These are phyloP conservation scores for Exsudoporus floridanus DNA, from an alignment of 1,284 basidiomycete species.

Conservation along the genomic window DNA sequence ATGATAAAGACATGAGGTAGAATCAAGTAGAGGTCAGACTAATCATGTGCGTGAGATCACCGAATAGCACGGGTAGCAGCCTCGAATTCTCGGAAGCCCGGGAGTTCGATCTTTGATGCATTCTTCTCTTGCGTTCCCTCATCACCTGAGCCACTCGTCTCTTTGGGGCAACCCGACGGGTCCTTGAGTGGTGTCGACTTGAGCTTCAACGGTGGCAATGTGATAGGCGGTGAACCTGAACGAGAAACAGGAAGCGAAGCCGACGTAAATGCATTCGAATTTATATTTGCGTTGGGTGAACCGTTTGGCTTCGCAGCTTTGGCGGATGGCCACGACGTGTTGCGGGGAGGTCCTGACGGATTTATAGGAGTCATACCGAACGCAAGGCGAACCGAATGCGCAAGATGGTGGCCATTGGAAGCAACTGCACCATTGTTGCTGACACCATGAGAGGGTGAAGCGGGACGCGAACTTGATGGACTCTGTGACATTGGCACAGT, in stretches of 20 bases:
- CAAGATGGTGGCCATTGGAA: constrained; percentile 60
- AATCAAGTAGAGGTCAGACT: background rate
- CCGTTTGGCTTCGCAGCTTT: constrained; percentile 26
- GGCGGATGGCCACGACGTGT: constrained; percentile 39
- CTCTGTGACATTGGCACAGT: constrained; percentile 27
- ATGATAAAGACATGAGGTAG: constrained; percentile 9
- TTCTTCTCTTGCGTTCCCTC: constrained; percentile 20
- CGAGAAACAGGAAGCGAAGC: constrained; percentile 54
- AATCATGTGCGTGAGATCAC: constrained; percentile 15
- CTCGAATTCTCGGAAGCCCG: constrained; percentile 38
- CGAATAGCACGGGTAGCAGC: constrained; percentile 29
- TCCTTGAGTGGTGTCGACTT: constrained; percentile 31
- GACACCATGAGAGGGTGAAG: constrained; percentile 29
- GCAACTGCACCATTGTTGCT: constrained; percentile 10
- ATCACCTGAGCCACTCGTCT: constrained; percentile 23
- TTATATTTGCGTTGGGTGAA: constrained; percentile 8
- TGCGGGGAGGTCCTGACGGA: constrained; percentile 38
- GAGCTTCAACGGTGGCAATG: constrained; percentile 62
- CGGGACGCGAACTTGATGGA: constrained; percentile 36
- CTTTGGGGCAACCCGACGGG: constrained; percentile 14
- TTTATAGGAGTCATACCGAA: constrained; percentile 89
- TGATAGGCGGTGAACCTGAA: constrained; percentile 66
- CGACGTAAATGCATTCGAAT: constrained; percentile 18
- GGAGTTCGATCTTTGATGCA: constrained; percentile 31
- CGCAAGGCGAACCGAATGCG: constrained; percentile 76